A percentile compares a stretch with the other conserved stretches of the same genome.
Conservation (phyloP, 495 filamentous ascomycete genomes). For the Penicillium flavigenum region DNA sequence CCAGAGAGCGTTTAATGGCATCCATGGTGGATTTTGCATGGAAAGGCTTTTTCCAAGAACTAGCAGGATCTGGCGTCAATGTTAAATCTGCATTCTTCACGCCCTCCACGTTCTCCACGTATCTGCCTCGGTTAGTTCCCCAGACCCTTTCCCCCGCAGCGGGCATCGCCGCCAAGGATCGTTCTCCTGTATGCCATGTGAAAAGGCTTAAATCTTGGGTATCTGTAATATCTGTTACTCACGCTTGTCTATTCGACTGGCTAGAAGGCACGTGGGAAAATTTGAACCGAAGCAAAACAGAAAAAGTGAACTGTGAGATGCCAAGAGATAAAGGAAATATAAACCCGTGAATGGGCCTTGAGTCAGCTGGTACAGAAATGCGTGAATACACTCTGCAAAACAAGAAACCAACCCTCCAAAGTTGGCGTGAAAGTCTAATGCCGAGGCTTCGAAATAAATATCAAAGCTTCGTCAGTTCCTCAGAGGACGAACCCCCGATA, state of each 20-base stretch:
- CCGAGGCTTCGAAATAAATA: neutral
- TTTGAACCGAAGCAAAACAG: neutral
- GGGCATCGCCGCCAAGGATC: conserved; percentile 10
- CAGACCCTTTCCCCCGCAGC: conserved; percentile 16
- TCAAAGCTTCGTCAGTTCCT: neutral
- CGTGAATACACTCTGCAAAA: neutral
- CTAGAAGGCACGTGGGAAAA: neutral
- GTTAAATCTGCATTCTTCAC: neutral
- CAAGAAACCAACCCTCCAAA: neutral
- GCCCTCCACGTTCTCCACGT: neutral
- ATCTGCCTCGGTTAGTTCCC: conserved; percentile 24
- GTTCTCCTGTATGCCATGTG: conserved; percentile 25
- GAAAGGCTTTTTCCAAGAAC: neutral
- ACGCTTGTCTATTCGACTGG: neutral
- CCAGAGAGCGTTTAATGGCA: neutral
- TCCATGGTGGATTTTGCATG: conserved; percentile 7
- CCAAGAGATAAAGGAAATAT: neutral
- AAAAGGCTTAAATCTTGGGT: conserved; percentile 3
- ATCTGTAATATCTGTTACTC: neutral
- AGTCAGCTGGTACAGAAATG: neutral
- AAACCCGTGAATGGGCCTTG: neutral
- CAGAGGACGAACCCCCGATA: neutral
- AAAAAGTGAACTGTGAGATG: neutral
- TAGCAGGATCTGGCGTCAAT: neutral
- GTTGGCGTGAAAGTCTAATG: neutral